These are phyloP conservation scores for Coniella lustricola DNA, from an alignment of 2,329 filamentous ascomycete species.

Conservation along the genomic window DNA sequence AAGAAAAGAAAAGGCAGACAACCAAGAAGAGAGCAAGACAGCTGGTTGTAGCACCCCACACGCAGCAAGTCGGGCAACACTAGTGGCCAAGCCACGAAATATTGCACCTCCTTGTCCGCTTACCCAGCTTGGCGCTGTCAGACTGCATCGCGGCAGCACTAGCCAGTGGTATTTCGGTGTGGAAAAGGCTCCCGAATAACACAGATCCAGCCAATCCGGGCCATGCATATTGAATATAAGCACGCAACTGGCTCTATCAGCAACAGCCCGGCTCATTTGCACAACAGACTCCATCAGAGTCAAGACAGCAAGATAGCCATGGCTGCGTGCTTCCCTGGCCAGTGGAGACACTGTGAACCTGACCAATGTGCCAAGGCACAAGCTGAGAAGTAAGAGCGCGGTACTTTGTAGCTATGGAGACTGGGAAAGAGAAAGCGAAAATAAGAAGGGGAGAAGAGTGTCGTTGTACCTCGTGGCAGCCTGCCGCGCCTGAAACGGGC, in stretches of 20 bases:
- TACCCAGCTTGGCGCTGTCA: neutral
- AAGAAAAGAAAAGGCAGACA: neutral
- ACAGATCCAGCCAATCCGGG: neutral
- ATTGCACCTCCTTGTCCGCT: neutral
- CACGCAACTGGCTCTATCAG: too few relatives aligned
- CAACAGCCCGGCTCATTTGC: too few relatives aligned
- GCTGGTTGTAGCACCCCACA: neutral
- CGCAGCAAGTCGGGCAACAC: neutral
- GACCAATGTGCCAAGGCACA: too few relatives aligned
- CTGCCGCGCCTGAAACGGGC: neutral
- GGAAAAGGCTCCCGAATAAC: neutral
- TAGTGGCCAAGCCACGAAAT: neutral
- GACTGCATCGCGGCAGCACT: neutral
- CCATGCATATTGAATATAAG: too few relatives aligned
- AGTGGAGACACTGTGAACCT: too few relatives aligned
- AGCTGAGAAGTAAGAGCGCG: too few relatives aligned
- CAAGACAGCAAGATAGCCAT: too few relatives aligned
- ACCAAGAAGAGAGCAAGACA: neutral
- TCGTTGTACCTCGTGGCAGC: neutral
- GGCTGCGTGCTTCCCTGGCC: too few relatives aligned
- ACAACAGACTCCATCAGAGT: too few relatives aligned
- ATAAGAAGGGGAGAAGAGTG: too few relatives aligned
- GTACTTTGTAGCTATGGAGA: too few relatives aligned
- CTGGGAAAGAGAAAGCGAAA: too few relatives aligned
- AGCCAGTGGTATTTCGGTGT: neutral